phyloP scores from a whole-genome alignment of 129 eudicot species.

The Tagetes erecta region DNA sequence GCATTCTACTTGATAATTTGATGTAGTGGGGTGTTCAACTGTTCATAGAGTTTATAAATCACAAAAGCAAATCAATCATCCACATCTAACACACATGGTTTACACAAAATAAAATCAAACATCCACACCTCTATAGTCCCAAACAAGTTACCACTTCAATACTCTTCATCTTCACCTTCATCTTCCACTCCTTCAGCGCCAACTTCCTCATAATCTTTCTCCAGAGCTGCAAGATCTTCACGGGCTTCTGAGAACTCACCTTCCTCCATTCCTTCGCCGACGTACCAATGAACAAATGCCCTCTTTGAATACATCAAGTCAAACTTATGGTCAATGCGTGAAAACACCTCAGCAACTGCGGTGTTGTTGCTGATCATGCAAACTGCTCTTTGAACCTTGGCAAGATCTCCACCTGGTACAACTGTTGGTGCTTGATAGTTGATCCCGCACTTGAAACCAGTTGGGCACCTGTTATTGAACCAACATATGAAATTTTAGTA shows the following conservation, averaged over 20 bases:
- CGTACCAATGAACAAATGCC: slow-evolving; percentile 32
- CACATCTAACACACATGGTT: background rate
- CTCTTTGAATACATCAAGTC: slow-evolving; percentile 29
- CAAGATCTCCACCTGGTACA: slow-evolving; percentile 33
- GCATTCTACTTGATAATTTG: background rate
- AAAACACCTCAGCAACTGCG: slow-evolving; percentile 26
- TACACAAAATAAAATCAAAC: background rate
- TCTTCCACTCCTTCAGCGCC: slow-evolving; percentile 21
- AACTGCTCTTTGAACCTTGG: slow-evolving; percentile 26
- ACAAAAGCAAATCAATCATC: background rate
- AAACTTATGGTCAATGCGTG: slow-evolving; percentile 33
- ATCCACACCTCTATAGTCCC: background rate
- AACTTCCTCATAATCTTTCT: slow-evolving; percentile 30
- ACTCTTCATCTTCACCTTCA: slow-evolving; percentile 19
- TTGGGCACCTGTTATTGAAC: slow-evolving; percentile 21
- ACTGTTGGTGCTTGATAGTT: slow-evolving; percentile 26
- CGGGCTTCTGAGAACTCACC: slow-evolving; percentile 33
- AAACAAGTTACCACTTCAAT: slow-evolving; percentile 15
- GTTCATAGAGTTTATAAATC: background rate
- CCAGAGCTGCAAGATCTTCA: slow-evolving; percentile 29
- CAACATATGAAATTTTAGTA: background rate
- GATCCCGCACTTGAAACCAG: slow-evolving; percentile 31
- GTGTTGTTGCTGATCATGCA: slow-evolving; percentile 34
- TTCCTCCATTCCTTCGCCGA: slow-evolving; percentile 33
- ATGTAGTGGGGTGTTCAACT: background rate